Conservation (phyloP, 305 asterid genomes). For the Solanum hybrid region DNA sequence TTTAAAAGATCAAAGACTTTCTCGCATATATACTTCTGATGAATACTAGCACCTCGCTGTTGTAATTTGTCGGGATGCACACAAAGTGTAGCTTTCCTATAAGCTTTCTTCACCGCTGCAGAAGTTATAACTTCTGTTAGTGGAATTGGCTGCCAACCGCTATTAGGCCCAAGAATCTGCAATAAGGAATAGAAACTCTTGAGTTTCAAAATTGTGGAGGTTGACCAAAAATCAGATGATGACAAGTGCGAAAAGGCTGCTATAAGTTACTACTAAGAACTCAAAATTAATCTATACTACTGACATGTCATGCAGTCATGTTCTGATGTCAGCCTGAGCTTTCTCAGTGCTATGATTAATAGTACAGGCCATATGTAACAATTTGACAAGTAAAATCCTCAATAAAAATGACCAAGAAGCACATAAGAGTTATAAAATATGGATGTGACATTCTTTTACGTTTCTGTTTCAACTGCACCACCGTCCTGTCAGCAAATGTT, state of each 20-base stretch:
- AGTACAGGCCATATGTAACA: not conserved
- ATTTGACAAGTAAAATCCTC: not conserved
- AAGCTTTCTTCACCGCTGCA: slow-evolving; percentile 76
- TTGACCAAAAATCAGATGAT: not conserved
- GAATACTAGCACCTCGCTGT: slow-evolving; percentile 87
- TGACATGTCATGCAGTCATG: not conserved
- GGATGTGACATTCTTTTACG: not conserved
- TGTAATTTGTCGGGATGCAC: slow-evolving; percentile 97
- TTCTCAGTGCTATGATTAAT: not conserved
- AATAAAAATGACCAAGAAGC: not conserved
- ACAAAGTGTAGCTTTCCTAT: slow-evolving; percentile 87
- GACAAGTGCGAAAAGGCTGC: not conserved
- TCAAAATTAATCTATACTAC: not conserved
- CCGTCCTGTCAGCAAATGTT: not conserved
- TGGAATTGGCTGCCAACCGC: slow-evolving; percentile 93
- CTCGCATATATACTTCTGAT: slow-evolving; percentile 81
- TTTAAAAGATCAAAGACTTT: slow-evolving; percentile 92
- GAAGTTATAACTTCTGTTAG: slow-evolving; percentile 77
- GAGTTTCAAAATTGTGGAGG: not conserved
- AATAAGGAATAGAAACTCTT: slow-evolving; percentile 2
- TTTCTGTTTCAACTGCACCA: not conserved
- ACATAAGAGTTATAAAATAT: not conserved
- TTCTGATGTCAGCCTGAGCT: not conserved
- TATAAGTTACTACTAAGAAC: not conserved
- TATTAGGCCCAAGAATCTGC: slow-evolving; percentile 91